These are phyloP conservation scores for Tolypocladium paradoxum DNA, from an alignment of 2,329 filamentous ascomycete species.

Conservation along the genomic window DNA sequence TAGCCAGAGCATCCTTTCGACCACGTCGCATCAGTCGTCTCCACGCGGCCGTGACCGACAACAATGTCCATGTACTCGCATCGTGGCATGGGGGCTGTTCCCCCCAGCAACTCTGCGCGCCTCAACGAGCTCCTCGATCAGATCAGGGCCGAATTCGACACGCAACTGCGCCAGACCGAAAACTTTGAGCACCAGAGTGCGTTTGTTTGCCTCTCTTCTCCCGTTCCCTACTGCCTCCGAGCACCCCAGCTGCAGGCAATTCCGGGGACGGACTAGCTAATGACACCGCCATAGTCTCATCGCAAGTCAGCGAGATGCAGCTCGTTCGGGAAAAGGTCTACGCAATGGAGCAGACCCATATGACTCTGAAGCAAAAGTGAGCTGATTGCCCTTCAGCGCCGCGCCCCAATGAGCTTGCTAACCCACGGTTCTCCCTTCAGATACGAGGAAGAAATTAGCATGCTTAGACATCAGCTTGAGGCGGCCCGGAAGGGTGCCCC, in stretches of 20 bases:
- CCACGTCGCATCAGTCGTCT: neutral
- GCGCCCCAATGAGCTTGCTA: conserved; percentile 1
- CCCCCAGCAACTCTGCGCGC: conserved; percentile 48
- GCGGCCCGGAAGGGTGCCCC: conserved; percentile 55
- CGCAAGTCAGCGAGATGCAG: conserved; percentile 91
- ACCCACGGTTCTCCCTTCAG: conserved; percentile 34
- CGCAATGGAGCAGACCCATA: conserved; percentile 80
- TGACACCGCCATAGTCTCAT: conserved; percentile 52
- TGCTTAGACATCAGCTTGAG: conserved; percentile 79
- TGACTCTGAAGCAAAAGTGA: conserved; percentile 85
- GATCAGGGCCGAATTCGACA: conserved; percentile 84
- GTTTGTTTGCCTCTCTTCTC: conserved; percentile 18
- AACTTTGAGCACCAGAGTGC: conserved; percentile 91
- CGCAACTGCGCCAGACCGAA: conserved; percentile 67
- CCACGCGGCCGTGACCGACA: conserved; percentile 4
- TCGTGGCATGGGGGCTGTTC: conserved; percentile 67
- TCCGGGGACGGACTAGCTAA: neutral
- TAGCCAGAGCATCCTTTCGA: neutral
- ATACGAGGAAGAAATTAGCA: conserved; percentile 84
- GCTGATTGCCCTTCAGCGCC: conserved; percentile 16
- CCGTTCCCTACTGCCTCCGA: neutral
- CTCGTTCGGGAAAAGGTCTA: conserved; percentile 90
- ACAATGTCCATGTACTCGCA: conserved; percentile 79
- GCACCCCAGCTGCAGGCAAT: neutral
- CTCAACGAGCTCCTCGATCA: conserved; percentile 87